These are phyloP conservation scores for Nicotiana paniculata DNA, from an alignment of 257 asterid species.

Conservation along the genomic window DNA sequence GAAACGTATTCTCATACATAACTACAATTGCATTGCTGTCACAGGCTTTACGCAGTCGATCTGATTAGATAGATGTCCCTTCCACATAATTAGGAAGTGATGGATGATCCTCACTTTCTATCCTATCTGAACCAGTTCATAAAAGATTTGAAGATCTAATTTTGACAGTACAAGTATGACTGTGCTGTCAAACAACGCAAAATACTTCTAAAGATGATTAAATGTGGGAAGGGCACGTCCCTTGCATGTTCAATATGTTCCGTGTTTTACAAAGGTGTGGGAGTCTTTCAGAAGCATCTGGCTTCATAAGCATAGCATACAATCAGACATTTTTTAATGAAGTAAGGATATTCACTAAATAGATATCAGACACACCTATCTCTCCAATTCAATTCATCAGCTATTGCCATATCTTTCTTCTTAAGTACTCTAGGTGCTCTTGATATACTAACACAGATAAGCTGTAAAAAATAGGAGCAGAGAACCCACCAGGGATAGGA, in stretches of 20 bases:
- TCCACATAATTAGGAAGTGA: not conserved
- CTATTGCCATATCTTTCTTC: not conserved
- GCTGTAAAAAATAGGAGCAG: not conserved
- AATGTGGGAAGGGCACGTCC: not conserved
- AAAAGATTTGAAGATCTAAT: not conserved
- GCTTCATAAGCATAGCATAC: not conserved
- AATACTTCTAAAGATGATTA: not conserved
- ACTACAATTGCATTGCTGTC: not conserved
- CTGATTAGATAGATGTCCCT: not conserved
- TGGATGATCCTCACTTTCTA: not conserved
- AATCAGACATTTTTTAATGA: not conserved
- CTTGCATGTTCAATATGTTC: not conserved
- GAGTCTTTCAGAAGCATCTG: not conserved
- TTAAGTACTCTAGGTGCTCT: not conserved
- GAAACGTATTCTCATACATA: not conserved
- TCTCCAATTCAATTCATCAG: not conserved
- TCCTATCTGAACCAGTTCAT: not conserved
- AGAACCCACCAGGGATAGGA: not conserved
- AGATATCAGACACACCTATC: not conserved
- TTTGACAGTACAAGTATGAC: not conserved
- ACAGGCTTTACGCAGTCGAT: not conserved
- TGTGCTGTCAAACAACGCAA: not conserved
- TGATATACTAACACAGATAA: not conserved
- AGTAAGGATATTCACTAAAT: too few relatives aligned
- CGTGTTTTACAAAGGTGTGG: not conserved